Conservation (phyloP, 83 land plant species). For the Diphasiastrum complanatum region DNA sequence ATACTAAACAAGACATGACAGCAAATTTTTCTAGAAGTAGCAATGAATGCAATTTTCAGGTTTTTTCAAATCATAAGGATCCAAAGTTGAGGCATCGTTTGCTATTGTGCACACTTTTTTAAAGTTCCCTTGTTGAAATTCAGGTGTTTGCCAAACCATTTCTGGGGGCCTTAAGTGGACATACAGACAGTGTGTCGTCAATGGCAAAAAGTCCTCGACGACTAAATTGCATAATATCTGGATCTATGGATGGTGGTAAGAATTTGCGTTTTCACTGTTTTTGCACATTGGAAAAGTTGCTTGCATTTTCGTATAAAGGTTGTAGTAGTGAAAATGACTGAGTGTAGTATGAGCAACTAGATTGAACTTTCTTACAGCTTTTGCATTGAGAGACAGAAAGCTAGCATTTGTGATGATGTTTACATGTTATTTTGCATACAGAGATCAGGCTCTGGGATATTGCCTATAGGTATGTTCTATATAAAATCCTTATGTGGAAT, state of each 20-base stretch:
- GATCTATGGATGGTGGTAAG: slow-evolving; percentile 95
- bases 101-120: slow-evolving; percentile 1
- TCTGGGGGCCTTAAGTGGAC: slow-evolving; percentile 86
- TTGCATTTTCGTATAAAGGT: not conserved
- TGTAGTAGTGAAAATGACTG: too few relatives aligned
- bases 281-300: not conserved
- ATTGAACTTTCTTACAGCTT: too few relatives aligned
- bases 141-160: slow-evolving; percentile 93
- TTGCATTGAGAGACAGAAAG: too few relatives aligned
- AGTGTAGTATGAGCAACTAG: too few relatives aligned
- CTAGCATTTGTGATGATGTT: too few relatives aligned
- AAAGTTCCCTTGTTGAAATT: slow-evolving; percentile 7
- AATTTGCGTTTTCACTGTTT: not conserved
- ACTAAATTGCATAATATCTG: slow-evolving; percentile 78
- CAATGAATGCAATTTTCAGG: too few relatives aligned
- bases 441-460: slow-evolving; percentile 95
- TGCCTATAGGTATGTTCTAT: slow-evolving; percentile 47
- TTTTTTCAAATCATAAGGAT: too few relatives aligned
- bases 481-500: not conserved
- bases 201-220: slow-evolving; percentile 86
- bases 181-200: slow-evolving; percentile 69
- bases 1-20: too few relatives aligned
- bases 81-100: too few relatives aligned
- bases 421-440: too few relatives aligned
- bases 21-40: too few relatives aligned